Evolutionary conservation across 176 grass and related monocot genomes (phyloP).

Genomic region (Aegilops speltoides): DNA sequence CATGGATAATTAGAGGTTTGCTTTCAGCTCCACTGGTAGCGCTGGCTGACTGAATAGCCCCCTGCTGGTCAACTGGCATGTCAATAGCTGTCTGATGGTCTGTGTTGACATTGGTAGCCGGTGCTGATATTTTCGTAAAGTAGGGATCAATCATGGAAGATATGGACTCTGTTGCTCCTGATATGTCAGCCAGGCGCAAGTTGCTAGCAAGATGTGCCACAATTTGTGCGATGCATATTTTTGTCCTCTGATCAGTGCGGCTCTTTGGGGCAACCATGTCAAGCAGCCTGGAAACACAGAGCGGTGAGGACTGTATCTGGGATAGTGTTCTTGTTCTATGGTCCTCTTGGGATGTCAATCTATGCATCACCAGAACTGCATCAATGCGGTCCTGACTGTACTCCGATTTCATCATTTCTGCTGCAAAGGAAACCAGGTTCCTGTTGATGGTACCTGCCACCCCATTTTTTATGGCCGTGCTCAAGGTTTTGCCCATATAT

Average conservation of each 20-base stretch:
- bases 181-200: not conserved
- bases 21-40: not conserved
- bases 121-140: not conserved
- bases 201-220: not conserved
- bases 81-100: not conserved
- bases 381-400: not conserved
- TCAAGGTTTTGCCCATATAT: conserved; percentile 4
- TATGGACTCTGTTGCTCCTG: not conserved
- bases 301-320: not conserved
- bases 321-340: not conserved
- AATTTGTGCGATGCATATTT: not conserved
- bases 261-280: conserved; percentile 1
- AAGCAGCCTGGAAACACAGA: conserved; percentile 5
- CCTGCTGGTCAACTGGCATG: not conserved
- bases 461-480: not conserved
- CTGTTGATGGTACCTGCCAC: not conserved
- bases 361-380: not conserved
- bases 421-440: conserved; percentile 5
- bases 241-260: not conserved
- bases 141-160: conserved; percentile 1
- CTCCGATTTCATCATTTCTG: conserved; percentile 1
- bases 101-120: not conserved
- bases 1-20: conserved; percentile 18
- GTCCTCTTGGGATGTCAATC: not conserved
- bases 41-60: not conserved